Evolutionary conservation across 2,329 filamentous ascomycete species (phyloP).

Genomic region (Penicillium occitanis): DNA sequence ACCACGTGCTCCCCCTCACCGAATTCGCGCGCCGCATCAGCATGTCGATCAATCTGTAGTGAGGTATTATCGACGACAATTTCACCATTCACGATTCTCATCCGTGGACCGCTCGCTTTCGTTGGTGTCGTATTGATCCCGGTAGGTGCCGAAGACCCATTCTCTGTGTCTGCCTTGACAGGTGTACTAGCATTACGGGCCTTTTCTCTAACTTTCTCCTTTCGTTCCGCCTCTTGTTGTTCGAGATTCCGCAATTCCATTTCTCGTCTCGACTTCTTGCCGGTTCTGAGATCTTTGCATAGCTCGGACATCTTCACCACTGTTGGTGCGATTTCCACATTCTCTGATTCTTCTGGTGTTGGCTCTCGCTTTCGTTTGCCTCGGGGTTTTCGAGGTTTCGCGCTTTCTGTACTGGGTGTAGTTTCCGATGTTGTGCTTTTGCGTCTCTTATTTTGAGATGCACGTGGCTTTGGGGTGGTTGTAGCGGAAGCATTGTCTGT

Average conservation of each 20-base stretch:
- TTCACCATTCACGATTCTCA: slow-evolving; percentile 58
- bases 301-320: slow-evolving; percentile 60
- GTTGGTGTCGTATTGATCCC: slow-evolving; percentile 26
- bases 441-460: slow-evolving; percentile 29
- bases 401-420: slow-evolving; percentile 16
- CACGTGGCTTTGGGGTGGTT: slow-evolving; percentile 25
- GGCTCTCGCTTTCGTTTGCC: slow-evolving; percentile 39
- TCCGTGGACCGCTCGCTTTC: slow-evolving; percentile 44
- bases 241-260: slow-evolving; percentile 58
- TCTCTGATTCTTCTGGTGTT: slow-evolving; percentile 51
- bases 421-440: slow-evolving; percentile 28
- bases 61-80: slow-evolving; percentile 56
- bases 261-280: slow-evolving; percentile 59
- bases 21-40: slow-evolving; percentile 50
- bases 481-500: slow-evolving; percentile 19
- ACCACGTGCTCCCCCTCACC: slow-evolving; percentile 48
- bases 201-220: slow-evolving; percentile 40
- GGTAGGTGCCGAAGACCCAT: slow-evolving; percentile 25
- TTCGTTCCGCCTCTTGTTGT: slow-evolving; percentile 52
- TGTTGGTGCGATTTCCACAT: slow-evolving; percentile 54
- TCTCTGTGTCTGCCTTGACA: slow-evolving; percentile 32
- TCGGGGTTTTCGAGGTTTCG: slow-evolving; percentile 30
- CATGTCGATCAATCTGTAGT: slow-evolving; percentile 57
- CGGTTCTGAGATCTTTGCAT: slow-evolving; percentile 54
- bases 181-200: slow-evolving; percentile 23